A percentile compares a stretch with the other conserved stretches of the same genome.
Conservation (phyloP, 805 yeast species). For the Sugiyamaella americana region DNA sequence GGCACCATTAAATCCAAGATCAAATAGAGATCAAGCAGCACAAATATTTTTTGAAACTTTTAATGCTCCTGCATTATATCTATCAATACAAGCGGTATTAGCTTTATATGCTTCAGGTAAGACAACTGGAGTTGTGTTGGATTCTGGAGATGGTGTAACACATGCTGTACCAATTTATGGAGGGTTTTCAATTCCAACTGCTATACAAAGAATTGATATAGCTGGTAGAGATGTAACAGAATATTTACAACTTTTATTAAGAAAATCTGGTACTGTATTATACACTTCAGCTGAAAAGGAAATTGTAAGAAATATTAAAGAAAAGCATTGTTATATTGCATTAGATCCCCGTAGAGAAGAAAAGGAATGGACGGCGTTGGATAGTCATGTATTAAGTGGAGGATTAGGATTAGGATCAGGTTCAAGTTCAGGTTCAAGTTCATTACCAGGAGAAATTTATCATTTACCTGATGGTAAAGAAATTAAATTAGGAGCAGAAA, state of each 20-base stretch:
- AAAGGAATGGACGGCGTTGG: conserved; percentile 41
- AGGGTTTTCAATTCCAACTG: conserved; percentile 99
- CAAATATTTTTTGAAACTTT: conserved; percentile 98
- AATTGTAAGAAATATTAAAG: conserved; percentile 90
- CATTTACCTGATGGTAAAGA: conserved; percentile 99
- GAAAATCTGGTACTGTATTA: conserved; percentile 99
- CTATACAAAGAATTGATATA: conserved; percentile 96
- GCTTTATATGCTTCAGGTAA: conserved; percentile 99
- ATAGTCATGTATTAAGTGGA: background rate
- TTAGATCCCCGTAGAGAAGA: conserved; percentile 98
- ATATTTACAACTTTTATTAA: conserved; percentile 95
- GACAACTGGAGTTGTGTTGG: conserved; percentile 99
- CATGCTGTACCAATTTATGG: conserved; percentile 99
- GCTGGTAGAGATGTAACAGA: conserved; percentile 99
- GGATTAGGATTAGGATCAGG: background rate
- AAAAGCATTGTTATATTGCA: conserved; percentile 98
- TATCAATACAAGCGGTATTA: conserved; percentile 96
- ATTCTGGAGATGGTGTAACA: conserved; percentile 99
- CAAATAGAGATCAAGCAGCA: conserved; percentile 99
- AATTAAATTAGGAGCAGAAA: conserved; percentile 98
- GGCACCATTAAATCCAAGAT: conserved; percentile 99
- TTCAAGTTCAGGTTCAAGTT: too few relatives aligned
- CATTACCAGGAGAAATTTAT: conserved; percentile 45
- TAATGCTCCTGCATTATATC: conserved; percentile 99
- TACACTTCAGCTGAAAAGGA: conserved; percentile 99